Evolutionary conservation across 2,329 filamentous ascomycete species (phyloP), one percentile per base, ranked within the genome.

Genomic region (Ampelomyces quisqualis): DNA sequence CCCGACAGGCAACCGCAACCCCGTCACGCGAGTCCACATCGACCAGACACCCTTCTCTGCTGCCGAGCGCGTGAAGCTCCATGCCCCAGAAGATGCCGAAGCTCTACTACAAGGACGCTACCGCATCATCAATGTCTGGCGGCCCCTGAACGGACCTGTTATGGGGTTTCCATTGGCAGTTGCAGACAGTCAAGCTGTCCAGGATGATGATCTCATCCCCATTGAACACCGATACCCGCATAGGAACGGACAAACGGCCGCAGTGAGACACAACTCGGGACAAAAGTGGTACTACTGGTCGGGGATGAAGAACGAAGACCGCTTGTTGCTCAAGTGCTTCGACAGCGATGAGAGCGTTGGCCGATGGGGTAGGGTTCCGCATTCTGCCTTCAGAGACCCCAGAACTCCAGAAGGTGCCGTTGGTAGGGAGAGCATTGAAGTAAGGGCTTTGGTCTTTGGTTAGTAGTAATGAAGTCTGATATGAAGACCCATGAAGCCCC

Each of bases 111-210:
- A 75, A 43, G 80, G 78, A 2, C 81, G 89, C 2, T 90, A 88
- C 67, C 80, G 89, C 45, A 88, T 95, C 59, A 80, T 95, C 65
- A 95, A 95, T 54, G 84, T 95, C 33, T 95, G 90, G 90, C 77
- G 86, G 0, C 82, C 66, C 0, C 65, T 84, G 13, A 82, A 80
- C 33, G 78, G 75, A 0, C 74, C 77, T 2, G 77, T 83, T 0
- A 76, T 80, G 40, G 71, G 73, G 0, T 74, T 70, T 17, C 81
- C 82, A 2, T 70, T 84, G 2, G 79, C 75, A 0, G 76, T 82
- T 36, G 80, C 81, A 0, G 77, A 80, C 5, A 77, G 75, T 13
- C 66, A 70, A 1, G 77, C 73, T 0, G 78, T 83, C 2, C 60
- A 72, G 0, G 75, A 86, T 35, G 71, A 73, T 0, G 86, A 90